phyloP scores from a whole-genome alignment of 2,329 filamentous ascomycete genomes.

The Fusarium phyllophilum region DNA sequence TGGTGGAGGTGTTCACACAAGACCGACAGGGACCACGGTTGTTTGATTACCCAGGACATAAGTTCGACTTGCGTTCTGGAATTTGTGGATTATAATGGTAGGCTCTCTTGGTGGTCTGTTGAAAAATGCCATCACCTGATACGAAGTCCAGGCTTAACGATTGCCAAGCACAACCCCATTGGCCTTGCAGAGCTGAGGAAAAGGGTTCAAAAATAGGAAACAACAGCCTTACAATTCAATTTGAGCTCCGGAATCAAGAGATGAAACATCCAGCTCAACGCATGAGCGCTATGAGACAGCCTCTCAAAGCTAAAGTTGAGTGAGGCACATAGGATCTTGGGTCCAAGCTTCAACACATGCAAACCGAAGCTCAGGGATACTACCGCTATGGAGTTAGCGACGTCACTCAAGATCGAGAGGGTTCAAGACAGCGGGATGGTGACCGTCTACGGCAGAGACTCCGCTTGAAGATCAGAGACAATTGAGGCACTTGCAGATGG shows the following conservation, averaged over 20 bases:
- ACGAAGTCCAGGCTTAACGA: constrained; percentile 10
- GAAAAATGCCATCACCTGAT: constrained; percentile 26
- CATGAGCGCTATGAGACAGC: constrained; percentile 19
- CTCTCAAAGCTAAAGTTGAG: constrained; percentile 24
- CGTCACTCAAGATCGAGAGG: constrained; percentile 30
- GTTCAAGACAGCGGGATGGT: constrained; percentile 26
- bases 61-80: constrained; percentile 39
- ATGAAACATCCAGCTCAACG: constrained; percentile 17
- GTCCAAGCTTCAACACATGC: constrained; percentile 17
- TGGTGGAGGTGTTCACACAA: constrained; percentile 35
- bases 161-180: constrained; percentile 16
- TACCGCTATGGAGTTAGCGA: constrained; percentile 20
- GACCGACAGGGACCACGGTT: constrained; percentile 22
- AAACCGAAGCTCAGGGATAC: constrained; percentile 1
- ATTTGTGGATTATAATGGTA: constrained; percentile 27
- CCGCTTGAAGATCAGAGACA: constrained; percentile 39
- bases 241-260: neutral
- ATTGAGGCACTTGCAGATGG: constrained; percentile 38
- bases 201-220: neutral
- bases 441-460: constrained; percentile 14
- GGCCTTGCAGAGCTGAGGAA: neutral
- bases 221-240: neutral
- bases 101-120: constrained; percentile 31
- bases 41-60: constrained; percentile 13
- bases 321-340: constrained; percentile 20